These are phyloP conservation scores for Mercurialis annua DNA, from an alignment of 345 rosid species.

Conservation along the genomic window DNA sequence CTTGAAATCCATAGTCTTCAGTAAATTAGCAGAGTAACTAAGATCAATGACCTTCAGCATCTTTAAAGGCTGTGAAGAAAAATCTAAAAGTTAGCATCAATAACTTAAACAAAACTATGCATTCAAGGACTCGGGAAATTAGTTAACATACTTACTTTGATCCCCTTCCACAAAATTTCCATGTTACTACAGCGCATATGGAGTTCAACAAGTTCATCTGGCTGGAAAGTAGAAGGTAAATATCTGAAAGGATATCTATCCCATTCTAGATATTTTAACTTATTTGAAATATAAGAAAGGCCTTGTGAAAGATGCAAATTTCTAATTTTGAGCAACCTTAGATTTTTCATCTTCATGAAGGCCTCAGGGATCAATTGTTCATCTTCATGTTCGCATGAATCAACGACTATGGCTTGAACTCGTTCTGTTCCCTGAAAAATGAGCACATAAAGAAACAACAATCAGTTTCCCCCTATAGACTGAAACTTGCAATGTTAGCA, in stretches of 20 bases:
- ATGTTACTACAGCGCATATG: constrained; percentile 6
- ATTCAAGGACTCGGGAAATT: too few species aligned
- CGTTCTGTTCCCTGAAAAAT: constrained; percentile 18
- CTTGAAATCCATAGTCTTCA: constrained; percentile 6
- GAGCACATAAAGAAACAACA: background rate
- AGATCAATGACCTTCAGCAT: constrained; percentile 18
- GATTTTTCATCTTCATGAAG: constrained; percentile 8
- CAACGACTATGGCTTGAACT: constrained; percentile 15
- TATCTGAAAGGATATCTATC: constrained; percentile 11
- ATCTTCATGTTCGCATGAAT: background rate
- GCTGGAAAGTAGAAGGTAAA: constrained; percentile 11
- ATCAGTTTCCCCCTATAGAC: background rate
- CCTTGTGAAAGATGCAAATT: background rate
- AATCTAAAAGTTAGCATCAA: background rate
- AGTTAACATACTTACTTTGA: constrained; percentile 4
- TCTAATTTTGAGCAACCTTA: constrained; percentile 9
- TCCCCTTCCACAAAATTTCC: constrained; percentile 6
- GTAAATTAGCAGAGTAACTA: constrained; percentile 3
- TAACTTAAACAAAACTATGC: background rate
- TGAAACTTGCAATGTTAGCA: background rate
- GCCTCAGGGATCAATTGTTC: background rate
- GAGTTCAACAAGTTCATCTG: constrained; percentile 15
- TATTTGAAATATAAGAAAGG: constrained; percentile 5
- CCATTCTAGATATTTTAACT: constrained; percentile 15
- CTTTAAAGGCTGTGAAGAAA: constrained; percentile 8